These are phyloP conservation scores for Arabidopsis hybrid DNA, from an alignment of 441 rosid genomes.

Conservation along the genomic window DNA sequence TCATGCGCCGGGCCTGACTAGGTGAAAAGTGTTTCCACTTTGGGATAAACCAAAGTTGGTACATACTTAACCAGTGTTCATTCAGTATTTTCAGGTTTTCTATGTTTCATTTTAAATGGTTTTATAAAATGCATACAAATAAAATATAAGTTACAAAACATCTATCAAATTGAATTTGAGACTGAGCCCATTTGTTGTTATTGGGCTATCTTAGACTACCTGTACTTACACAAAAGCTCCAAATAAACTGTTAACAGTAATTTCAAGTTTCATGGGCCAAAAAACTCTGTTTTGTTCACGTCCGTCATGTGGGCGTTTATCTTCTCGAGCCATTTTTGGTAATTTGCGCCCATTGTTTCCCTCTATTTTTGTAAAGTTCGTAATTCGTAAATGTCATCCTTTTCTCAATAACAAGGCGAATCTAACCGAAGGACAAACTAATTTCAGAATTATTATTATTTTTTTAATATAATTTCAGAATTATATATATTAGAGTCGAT, in stretches of 20 bases:
- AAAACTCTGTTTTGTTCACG: neutral
- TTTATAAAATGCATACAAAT: too few species aligned
- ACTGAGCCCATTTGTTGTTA: neutral
- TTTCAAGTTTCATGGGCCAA: neutral
- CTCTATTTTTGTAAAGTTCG: neutral
- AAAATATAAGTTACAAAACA: too few species aligned
- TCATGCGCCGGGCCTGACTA: too few species aligned
- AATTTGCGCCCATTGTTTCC: neutral
- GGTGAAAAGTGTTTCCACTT: too few species aligned
- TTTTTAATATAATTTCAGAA: too few species aligned
- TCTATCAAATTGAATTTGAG: neutral
- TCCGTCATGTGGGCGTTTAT: constrained; percentile 13
- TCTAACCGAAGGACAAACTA: neutral
- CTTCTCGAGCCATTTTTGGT: constrained; percentile 26
- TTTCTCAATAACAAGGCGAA: neutral
- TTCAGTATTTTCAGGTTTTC: too few species aligned
- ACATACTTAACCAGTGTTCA: too few species aligned
- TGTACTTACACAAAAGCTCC: neutral
- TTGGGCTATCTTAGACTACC: neutral
- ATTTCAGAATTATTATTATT: neutral
- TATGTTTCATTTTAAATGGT: too few species aligned
- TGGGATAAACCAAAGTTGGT: too few species aligned
- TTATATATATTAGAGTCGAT: neutral
- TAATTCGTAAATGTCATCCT: neutral
- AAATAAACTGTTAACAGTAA: neutral